These are phyloP conservation scores for Talaromyces pinophilus DNA, from an alignment of 2,329 filamentous ascomycete genomes.

Conservation along the genomic window DNA sequence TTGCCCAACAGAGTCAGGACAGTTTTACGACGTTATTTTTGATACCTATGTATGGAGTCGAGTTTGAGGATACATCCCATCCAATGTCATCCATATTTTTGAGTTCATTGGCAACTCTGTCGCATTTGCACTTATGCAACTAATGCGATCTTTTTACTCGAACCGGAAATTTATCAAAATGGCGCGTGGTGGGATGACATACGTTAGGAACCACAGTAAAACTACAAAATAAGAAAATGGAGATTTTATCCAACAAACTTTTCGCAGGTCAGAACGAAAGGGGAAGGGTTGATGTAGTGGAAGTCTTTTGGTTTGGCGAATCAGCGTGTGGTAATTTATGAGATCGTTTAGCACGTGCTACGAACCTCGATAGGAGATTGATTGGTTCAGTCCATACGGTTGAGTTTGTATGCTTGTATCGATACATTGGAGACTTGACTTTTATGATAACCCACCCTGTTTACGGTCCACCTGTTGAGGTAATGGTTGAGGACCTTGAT, in stretches of 20 bases:
- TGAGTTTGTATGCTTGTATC: neutral
- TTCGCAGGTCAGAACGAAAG: neutral
- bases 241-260: neutral
- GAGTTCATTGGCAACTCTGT: neutral
- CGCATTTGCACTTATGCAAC: neutral
- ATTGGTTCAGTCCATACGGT: neutral
- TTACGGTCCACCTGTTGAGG: no score
- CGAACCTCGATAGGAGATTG: neutral
- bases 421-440: neutral
- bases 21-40: neutral
- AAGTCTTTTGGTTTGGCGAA: neutral
- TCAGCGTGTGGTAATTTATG: neutral
- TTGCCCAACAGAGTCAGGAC: neutral
- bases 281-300: neutral
- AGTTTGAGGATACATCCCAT: neutral
- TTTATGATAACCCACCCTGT: neutral
- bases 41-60: neutral
- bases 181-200: neutral
- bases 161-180: neutral
- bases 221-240: conserved; percentile 2
- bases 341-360: neutral
- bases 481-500: neutral
- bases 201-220: neutral
- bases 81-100: neutral
- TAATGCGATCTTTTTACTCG: neutral